phyloP scores from a whole-genome alignment of 1,139 yeast species.

The Eremothecium gossypii region DNA sequence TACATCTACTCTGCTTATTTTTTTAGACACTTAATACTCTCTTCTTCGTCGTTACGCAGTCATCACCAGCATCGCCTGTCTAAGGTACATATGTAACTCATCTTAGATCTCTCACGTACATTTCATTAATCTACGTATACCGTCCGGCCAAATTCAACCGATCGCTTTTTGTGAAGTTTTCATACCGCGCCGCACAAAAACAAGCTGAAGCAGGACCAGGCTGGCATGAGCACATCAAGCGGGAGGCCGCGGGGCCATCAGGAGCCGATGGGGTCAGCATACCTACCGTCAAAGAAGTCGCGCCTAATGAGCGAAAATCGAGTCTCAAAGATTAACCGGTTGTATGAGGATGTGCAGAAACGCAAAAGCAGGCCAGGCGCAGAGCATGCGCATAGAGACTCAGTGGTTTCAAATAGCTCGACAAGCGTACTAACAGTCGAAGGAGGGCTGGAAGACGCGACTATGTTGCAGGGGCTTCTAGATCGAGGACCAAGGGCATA shows the following conservation, averaged over 20 bases:
- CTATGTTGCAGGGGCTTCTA: background rate
- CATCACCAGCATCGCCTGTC: background rate
- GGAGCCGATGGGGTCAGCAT: conserved; percentile 7
- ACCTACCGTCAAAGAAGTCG: conserved; percentile 16
- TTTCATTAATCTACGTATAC: background rate
- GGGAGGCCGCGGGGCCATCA: no score
- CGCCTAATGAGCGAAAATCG: conserved; percentile 16
- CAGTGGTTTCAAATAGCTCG: conserved; percentile 19
- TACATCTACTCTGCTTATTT: no score
- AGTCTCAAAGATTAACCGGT: conserved; percentile 16
- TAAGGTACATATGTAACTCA: background rate
- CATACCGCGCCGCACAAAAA: no score
- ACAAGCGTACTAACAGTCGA: conserved; percentile 14
- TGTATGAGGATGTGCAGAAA: conserved; percentile 14
- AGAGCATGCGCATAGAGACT: conserved; percentile 13
- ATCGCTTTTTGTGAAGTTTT: conserved; percentile 3
- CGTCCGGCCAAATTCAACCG: background rate
- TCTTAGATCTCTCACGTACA: background rate
- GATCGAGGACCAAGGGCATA: background rate
- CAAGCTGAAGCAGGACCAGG: no score
- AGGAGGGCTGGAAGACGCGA: conserved; percentile 4
- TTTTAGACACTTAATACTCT: background rate
- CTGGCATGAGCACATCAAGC: no score
- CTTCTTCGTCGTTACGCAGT: background rate
- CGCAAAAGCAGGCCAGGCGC: conserved; percentile 2